Base-by-base conservation (phyloP, 345 rosid species). In the Heritiera littoralis region DNA sequence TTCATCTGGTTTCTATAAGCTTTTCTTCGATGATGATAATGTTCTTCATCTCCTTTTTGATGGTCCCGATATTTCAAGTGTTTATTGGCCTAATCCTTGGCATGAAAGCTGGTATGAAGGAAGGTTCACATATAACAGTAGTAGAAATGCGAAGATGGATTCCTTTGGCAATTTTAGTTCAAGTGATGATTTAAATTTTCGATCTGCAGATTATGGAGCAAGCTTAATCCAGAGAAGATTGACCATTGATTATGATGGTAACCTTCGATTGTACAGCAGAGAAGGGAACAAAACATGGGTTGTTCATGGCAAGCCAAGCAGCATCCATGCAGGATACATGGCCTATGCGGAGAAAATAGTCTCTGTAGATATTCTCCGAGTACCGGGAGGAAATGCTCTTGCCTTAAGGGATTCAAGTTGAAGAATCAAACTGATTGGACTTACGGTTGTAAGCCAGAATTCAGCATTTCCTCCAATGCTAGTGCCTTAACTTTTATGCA, bases 1-100 rank as follows among this genome's bases (percentile, higher is more conserved):
- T 32, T 87, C 88, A 58, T 79, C 81, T 12, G 85, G 88, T 0
- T 81, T 66, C 76, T 83, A 83, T 78, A 81, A 68, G 80, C 63
- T 85, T 1, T 81, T 38, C 54, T 87, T 84, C 8, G 83, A 84
- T 30, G 41, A 77, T 9, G 79, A 82, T 45, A 87, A 85, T 54
- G 83, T 82, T 14, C 83, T 87, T 8, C 76, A 80, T 10, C 89
- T 87, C 32, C 79, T 81, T 49, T 87, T 41, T 48, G 55, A 72
- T 2, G 84, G 82, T 0, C 76, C 76, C 14, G 81, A 72, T 1
- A 4, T 74, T 46, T 79, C 88, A 9, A 80, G 86, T 41, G 45
- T 85, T 28, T 85, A 81, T 18, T 83, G 87, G 87, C 85, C 87
- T 3, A 48, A 45, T 46, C 76, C 83, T 0, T 66, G 55, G 61